These are phyloP conservation scores for Phytophthora capsici DNA, from an alignment of 352 stramenopile genomes.

Conservation along the genomic window DNA sequence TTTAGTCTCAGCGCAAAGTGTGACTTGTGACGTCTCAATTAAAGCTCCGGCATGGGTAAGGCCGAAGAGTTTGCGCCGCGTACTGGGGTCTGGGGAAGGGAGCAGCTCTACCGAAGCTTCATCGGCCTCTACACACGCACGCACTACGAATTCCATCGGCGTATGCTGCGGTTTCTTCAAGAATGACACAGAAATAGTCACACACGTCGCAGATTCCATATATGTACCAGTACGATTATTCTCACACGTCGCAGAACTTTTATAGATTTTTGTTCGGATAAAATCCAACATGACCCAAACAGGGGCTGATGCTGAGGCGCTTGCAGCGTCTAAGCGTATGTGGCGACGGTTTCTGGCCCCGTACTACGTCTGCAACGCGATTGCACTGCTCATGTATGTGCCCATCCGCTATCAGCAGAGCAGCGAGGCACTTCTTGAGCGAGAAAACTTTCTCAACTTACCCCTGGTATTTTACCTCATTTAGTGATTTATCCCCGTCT, in stretches of 20 bases:
- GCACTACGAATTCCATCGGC: slow-evolving; percentile 48
- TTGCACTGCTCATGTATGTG: slow-evolving; percentile 64
- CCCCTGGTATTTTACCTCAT: slow-evolving; percentile 42
- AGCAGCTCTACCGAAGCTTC: slow-evolving; percentile 50
- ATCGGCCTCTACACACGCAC: slow-evolving; percentile 50
- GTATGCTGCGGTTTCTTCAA: too few relatives aligned
- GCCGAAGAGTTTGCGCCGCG: slow-evolving; percentile 65
- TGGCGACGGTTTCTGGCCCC: slow-evolving; percentile 66
- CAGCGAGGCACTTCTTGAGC: slow-evolving; percentile 50
- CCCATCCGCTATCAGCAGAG: slow-evolving; percentile 49
- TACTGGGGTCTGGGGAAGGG: slow-evolving; percentile 43
- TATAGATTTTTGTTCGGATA: too few relatives aligned
- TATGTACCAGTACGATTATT: neutral
- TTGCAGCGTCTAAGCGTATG: slow-evolving; percentile 9
- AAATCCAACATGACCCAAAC: too few relatives aligned
- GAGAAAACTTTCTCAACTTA: slow-evolving; percentile 72
- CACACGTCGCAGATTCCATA: slow-evolving; percentile 8
- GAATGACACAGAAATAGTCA: neutral
- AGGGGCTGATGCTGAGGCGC: neutral
- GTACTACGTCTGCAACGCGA: slow-evolving; percentile 74
- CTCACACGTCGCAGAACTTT: too few relatives aligned
- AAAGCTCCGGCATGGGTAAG: slow-evolving; percentile 61
- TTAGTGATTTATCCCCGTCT: slow-evolving; percentile 1
- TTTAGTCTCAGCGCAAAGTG: slow-evolving; percentile 45
- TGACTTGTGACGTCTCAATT: slow-evolving; percentile 66